These are phyloP conservation scores for Fusarium sp. DNA, from an alignment of 2,329 filamentous ascomycete genomes.

Conservation along the genomic window DNA sequence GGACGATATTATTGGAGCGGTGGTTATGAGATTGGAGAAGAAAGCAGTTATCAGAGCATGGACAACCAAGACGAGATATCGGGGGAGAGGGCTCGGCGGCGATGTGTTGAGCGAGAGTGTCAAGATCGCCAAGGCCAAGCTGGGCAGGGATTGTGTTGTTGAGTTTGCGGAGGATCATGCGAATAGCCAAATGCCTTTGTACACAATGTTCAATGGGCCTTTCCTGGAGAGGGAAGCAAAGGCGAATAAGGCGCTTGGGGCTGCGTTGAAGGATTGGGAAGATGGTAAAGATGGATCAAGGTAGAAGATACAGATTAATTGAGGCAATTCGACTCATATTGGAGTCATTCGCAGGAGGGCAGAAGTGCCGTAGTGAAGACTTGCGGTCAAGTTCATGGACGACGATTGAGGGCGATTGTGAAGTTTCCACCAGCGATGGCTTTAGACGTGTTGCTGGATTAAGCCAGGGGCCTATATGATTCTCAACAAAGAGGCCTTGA, in stretches of 20 bases:
- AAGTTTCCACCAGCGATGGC: background rate
- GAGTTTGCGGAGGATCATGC: slow-evolving; percentile 82
- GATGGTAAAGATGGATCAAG: slow-evolving; percentile 1
- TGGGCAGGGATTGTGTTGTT: slow-evolving; percentile 69
- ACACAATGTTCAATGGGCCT: slow-evolving; percentile 66
- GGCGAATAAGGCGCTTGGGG: slow-evolving; percentile 60
- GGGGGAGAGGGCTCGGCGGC: slow-evolving; percentile 75
- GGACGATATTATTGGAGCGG: slow-evolving; percentile 73
- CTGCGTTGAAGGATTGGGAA: slow-evolving; percentile 41
- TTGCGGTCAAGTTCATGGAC: no score
- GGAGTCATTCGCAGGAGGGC: background rate
- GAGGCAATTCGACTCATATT: background rate
- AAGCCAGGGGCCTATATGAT: no score
- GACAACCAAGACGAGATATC: slow-evolving; percentile 78
- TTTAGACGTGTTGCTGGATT: no score
- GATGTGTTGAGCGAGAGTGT: slow-evolving; percentile 80
- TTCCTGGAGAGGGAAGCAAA: slow-evolving; percentile 67
- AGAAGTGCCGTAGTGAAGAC: no score
- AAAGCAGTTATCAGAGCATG: slow-evolving; percentile 79
- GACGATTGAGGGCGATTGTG: background rate
- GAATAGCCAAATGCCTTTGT: slow-evolving; percentile 71
- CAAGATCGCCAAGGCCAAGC: slow-evolving; percentile 69
- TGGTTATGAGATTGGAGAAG: slow-evolving; percentile 73
- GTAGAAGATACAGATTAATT: background rate
- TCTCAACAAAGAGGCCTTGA: background rate